These are phyloP conservation scores for Chaetothyriales sp. DNA, from an alignment of 2,329 filamentous ascomycete genomes.

Conservation along the genomic window DNA sequence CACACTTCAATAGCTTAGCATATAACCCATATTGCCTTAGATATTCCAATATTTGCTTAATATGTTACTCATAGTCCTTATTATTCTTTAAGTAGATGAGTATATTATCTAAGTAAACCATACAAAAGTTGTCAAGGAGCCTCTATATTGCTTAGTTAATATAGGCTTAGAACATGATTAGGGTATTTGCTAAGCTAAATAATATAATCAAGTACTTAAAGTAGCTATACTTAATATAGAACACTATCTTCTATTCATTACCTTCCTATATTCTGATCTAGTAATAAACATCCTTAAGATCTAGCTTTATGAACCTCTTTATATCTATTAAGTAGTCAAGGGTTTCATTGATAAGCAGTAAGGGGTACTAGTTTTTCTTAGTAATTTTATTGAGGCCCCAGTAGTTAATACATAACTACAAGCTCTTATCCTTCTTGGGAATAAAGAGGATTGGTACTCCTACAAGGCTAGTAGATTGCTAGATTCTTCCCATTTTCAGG, in stretches of 20 bases:
- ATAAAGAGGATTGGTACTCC: constrained; percentile 21
- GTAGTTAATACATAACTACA: constrained; percentile 23
- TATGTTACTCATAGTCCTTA: constrained; percentile 8
- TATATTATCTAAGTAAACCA: constrained; percentile 18
- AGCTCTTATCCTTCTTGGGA: constrained; percentile 18
- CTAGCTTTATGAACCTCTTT: constrained; percentile 13
- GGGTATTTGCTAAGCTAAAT: constrained; percentile 15
- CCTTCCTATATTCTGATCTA: constrained; percentile 6
- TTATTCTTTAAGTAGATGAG: constrained; percentile 17
- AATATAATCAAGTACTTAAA: constrained; percentile 15
- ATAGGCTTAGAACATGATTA: constrained; percentile 18
- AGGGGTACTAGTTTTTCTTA: constrained; percentile 21
- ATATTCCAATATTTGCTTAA: constrained; percentile 5
- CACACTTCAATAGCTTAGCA: constrained; percentile 8
- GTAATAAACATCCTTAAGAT: constrained; percentile 12
- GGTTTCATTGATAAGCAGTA: constrained; percentile 19
- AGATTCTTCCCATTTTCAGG: constrained; percentile 13
- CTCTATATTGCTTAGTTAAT: constrained; percentile 17
- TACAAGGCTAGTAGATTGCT: constrained; percentile 7
- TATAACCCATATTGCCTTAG: constrained; percentile 2
- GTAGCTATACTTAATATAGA: constrained; percentile 8
- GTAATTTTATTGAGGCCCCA: constrained; percentile 25
- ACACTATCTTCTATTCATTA: constrained; percentile 14
- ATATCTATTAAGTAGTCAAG: background rate
- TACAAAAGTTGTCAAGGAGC: constrained; percentile 6